phyloP scores from a whole-genome alignment of 2,329 filamentous ascomycete species.

The Peltaster fructicola region DNA sequence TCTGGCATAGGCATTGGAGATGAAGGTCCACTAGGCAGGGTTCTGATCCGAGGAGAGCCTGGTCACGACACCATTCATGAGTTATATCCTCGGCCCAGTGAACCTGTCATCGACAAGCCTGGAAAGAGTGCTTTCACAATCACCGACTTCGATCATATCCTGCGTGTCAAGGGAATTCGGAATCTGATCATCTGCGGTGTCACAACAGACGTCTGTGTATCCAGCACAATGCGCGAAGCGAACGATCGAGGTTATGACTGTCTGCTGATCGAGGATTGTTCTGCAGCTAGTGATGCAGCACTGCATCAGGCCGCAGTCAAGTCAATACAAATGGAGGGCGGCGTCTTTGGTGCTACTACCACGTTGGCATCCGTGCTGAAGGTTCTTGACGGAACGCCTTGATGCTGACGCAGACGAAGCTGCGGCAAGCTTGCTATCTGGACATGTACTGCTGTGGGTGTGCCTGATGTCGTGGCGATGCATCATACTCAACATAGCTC shows the following conservation, averaged over 20 bases:
- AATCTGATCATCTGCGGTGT: slow-evolving; percentile 37
- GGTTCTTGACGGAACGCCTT: too few species aligned
- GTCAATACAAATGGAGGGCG: too few species aligned
- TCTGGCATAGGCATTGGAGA: slow-evolving; percentile 34
- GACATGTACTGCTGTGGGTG: too few species aligned
- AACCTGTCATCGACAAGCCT: slow-evolving; percentile 38
- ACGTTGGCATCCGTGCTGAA: too few species aligned
- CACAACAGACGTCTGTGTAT: slow-evolving; percentile 39
- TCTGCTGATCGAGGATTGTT: slow-evolving; percentile 32
- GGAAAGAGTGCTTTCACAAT: slow-evolving; percentile 35
- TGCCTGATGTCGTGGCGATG: too few species aligned
- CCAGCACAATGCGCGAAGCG: slow-evolving; percentile 37
- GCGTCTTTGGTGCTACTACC: too few species aligned
- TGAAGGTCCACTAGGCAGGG: slow-evolving; percentile 37
- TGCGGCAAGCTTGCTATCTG: too few species aligned
- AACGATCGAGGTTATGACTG: slow-evolving; percentile 39
- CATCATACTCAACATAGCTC: too few species aligned
- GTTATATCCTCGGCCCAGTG: slow-evolving; percentile 28
- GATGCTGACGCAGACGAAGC: too few species aligned
- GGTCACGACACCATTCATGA: slow-evolving; percentile 42
- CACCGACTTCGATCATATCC: slow-evolving; percentile 35
- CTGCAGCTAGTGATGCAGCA: slow-evolving; percentile 11
- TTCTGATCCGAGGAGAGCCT: slow-evolving; percentile 38
- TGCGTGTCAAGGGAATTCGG: slow-evolving; percentile 33
- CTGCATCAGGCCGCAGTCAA: slow-evolving; percentile 4